These are phyloP conservation scores for Botryosphaeria dothidea DNA, from an alignment of 2,329 filamentous ascomycete species.

Conservation along the genomic window DNA sequence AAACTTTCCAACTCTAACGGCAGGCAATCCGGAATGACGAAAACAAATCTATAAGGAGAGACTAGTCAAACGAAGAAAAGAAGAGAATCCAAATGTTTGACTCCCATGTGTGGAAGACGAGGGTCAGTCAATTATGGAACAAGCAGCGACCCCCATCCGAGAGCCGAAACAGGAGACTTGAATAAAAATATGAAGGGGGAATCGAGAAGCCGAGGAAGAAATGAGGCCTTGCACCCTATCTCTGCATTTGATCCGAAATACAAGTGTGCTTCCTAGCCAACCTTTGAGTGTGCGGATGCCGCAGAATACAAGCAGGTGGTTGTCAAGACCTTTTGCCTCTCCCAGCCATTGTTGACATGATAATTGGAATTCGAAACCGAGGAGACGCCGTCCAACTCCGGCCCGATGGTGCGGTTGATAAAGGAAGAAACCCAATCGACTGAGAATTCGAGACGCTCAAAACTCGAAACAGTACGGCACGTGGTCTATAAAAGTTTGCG, in stretches of 20 bases:
- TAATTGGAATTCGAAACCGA: constrained; percentile 16
- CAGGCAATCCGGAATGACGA: background rate
- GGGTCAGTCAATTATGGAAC: constrained; percentile 9
- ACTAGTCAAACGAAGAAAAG: constrained; percentile 9
- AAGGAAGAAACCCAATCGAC: constrained; percentile 14
- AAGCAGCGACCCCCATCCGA: background rate
- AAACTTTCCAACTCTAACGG: constrained; percentile 5
- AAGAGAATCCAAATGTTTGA: constrained; percentile 4
- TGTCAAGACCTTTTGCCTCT: constrained; percentile 11
- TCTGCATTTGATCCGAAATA: constrained; percentile 18
- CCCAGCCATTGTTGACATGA: constrained; percentile 11
- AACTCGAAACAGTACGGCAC: constrained; percentile 7
- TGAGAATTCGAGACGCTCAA: constrained; percentile 12
- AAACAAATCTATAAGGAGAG: constrained; percentile 10
- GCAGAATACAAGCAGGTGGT: constrained; percentile 15
- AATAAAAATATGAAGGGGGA: background rate
- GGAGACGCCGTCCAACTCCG: constrained; percentile 18
- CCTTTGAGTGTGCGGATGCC: constrained; percentile 14
- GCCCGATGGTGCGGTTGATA: constrained; percentile 14
- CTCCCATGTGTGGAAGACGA: constrained; percentile 6
- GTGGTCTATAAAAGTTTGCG: constrained; percentile 18
- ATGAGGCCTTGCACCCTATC: constrained; percentile 15
- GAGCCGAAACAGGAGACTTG: background rate
- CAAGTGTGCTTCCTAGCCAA: constrained; percentile 14
- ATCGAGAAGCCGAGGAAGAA: constrained; percentile 11